A percentile compares a stretch with the other conserved stretches of the same genome.
Evolutionary conservation across 2,329 filamentous ascomycete species (phyloP).

Genomic region (Ophiostoma sp.): DNA sequence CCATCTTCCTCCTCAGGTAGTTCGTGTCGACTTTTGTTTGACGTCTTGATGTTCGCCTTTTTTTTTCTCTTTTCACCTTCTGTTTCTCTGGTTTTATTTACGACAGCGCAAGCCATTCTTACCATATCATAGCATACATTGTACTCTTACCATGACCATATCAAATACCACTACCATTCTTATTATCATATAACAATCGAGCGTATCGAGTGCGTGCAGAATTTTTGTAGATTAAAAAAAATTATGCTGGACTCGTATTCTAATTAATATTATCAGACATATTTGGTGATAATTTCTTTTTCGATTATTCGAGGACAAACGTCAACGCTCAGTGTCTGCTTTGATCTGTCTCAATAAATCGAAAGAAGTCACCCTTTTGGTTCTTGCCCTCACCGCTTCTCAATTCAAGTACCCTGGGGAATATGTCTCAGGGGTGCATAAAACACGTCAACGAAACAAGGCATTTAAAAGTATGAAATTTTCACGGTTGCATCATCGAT

Average conservation of each 20-base stretch:
- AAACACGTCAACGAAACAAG: background rate
- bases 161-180: background rate
- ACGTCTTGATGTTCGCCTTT: background rate
- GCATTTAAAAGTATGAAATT: background rate
- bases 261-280: too few relatives aligned
- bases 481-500: background rate
- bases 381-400: background rate
- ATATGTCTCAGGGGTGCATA: constrained; percentile 1
- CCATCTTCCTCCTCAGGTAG: constrained; percentile 3
- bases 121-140: background rate
- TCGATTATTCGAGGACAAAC: too few relatives aligned
- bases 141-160: background rate
- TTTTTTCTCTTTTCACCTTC: background rate
- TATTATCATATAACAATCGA: background rate
- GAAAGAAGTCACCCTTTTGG: too few relatives aligned
- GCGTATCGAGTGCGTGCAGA: too few relatives aligned
- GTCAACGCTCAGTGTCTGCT: background rate
- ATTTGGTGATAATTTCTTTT: too few relatives aligned
- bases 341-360: background rate
- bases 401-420: too few relatives aligned
- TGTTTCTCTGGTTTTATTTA: background rate
- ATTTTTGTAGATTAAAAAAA: too few relatives aligned
- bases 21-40: background rate
- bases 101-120: background rate
- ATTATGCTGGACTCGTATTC: too few relatives aligned